Conservation (phyloP, 2,329 filamentous ascomycete species). For the Teratosphaeria viscida region DNA sequence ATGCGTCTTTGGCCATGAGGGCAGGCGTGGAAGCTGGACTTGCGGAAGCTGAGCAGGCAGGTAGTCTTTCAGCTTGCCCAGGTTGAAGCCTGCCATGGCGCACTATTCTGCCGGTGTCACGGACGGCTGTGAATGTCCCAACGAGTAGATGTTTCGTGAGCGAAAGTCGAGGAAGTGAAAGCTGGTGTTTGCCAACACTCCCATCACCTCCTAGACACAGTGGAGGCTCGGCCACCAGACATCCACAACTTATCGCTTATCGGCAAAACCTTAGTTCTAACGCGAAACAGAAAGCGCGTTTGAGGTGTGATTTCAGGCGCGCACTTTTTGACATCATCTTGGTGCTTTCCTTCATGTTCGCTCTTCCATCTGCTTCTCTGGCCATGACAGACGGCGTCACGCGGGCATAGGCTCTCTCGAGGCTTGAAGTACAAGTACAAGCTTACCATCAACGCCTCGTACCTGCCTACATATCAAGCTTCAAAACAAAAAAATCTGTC, state of each 20-base stretch:
- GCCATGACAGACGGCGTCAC: not conserved
- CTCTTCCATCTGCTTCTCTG: not conserved
- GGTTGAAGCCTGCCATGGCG: slow-evolving; percentile 21
- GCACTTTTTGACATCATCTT: not conserved
- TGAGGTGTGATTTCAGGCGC: not conserved
- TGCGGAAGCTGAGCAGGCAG: slow-evolving; percentile 8
- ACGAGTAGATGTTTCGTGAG: not conserved
- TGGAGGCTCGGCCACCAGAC: not conserved
- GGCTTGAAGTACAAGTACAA: not conserved
- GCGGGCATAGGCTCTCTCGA: not conserved
- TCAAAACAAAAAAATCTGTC: not conserved
- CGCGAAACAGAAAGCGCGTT: not conserved
- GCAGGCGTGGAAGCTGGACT: slow-evolving; percentile 12
- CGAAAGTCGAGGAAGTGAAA: not conserved
- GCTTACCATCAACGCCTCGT: not conserved
- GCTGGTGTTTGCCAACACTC: not conserved
- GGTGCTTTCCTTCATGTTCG: not conserved
- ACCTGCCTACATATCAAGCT: no score
- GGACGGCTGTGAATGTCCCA: not conserved
- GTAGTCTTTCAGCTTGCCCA: slow-evolving; percentile 17
- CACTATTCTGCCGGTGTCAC: not conserved
- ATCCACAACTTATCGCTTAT: not conserved
- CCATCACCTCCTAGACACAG: not conserved
- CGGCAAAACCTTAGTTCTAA: not conserved
- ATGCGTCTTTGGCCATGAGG: slow-evolving; percentile 14